Conservation (phyloP, 768 basidiomycete genomes). For the Boletus pseudopeckii region DNA sequence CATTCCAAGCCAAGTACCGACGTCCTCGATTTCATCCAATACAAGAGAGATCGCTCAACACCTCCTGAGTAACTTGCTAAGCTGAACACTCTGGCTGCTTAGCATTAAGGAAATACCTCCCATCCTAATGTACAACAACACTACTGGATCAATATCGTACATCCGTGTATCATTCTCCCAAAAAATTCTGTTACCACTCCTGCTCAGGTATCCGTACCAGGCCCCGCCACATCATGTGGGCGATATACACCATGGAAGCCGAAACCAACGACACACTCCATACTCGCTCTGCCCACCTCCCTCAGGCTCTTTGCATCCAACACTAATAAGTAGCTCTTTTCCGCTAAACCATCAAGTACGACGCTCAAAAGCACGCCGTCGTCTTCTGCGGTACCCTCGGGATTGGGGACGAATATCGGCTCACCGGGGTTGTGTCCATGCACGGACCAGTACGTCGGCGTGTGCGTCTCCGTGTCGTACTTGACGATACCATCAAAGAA, state of each 20-base stretch:
- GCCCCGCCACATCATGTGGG: constrained; percentile 3
- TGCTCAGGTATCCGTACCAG: constrained; percentile 22
- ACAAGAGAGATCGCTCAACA: too few relatives aligned
- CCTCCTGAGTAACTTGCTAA: too few relatives aligned
- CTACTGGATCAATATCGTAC: neutral
- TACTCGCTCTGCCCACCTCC: constrained; percentile 36
- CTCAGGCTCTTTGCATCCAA: constrained; percentile 35
- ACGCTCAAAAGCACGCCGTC: constrained; percentile 38
- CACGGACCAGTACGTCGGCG: constrained; percentile 26
- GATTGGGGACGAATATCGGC: constrained; percentile 36
- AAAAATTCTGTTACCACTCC: neutral
- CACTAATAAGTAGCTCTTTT: constrained; percentile 35
- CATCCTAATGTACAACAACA: constrained; percentile 1
- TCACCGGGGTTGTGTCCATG: constrained; percentile 34
- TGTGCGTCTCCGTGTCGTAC: constrained; percentile 29
- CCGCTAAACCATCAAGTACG: constrained; percentile 32
- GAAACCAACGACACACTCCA: constrained; percentile 32
- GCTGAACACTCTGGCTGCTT: neutral
- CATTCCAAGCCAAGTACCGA: neutral
- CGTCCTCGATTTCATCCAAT: neutral
- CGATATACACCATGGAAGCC: constrained; percentile 36
- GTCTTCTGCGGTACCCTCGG: constrained; percentile 30
- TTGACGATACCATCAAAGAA: constrained; percentile 37
- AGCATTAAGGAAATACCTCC: neutral
- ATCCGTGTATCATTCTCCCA: neutral